Base-by-base conservation (phyloP, 2,329 filamentous ascomycete genomes). In the Exutisphaerella laricina region DNA sequence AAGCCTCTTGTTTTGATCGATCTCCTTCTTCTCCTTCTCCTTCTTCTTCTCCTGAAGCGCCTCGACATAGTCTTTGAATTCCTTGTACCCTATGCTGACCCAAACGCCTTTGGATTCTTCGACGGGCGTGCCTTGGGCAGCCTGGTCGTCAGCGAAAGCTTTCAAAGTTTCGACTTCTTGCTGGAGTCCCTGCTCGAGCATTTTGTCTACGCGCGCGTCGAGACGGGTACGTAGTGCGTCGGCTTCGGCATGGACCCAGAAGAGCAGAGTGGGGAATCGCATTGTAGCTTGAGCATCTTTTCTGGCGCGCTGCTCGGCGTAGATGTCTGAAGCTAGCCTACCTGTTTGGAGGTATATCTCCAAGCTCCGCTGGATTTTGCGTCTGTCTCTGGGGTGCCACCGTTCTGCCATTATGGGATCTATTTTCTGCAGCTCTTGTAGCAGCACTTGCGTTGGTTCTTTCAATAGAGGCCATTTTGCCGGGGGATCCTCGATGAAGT, bases 1-100 rank as follows among this genome's bases (percentile, higher is more conserved):
- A 1, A 85, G 65, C 3, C 76, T 70, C 30, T 46, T 23, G n/a
- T n/a, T n/a, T 17, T 43, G 58, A 32, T 41, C 39, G 57, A 63
- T 48, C 51, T 66, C 55, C n/a, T n/a, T n/a, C n/a, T n/a, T n/a
- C n/a, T n/a, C n/a, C n/a, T n/a, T n/a, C n/a, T n/a, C n/a, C n/a
- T n/a, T n/a, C n/a, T n/a, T n/a, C 2, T 46, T 42, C 20, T 36
- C 31, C 20, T 49, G 13, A 3, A 66, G 49, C 4, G 63, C 64
- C 8, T 48, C 29, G 16, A 89, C 68, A 58, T 88, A 95, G 0
- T 78, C 73, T 44, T 85, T 76, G 59, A 97, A 84, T 60, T 98
- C 88, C 62, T 94, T 96, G 66, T 88, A 96, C 1, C 92, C 92
- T 49, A 98, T 98, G 1, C 89, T 92, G 40, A 94, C 85, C 88